These are phyloP conservation scores for Boletus vermiculosoides DNA, from an alignment of 768 basidiomycete genomes.

Conservation along the genomic window DNA sequence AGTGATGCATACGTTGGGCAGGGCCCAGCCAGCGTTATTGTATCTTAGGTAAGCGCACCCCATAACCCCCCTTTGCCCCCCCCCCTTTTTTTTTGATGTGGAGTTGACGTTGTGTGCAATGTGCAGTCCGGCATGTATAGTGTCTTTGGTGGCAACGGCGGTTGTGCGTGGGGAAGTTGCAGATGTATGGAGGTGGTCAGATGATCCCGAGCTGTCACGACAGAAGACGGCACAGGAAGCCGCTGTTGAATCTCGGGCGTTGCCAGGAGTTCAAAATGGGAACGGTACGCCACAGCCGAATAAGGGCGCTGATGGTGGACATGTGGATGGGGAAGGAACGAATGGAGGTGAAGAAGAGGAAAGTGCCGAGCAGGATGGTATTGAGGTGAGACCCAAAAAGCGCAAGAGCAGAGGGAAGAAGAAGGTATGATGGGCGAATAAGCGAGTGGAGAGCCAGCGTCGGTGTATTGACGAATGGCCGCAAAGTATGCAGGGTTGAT, in stretches of 20 bases:
- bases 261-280: slow-evolving; percentile 19
- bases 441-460: not conserved
- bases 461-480: slow-evolving; percentile 6
- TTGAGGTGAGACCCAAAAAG: slow-evolving; percentile 12
- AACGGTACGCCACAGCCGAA: slow-evolving; percentile 14
- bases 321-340: slow-evolving; percentile 1
- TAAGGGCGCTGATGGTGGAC: slow-evolving; percentile 17
- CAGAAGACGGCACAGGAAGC: slow-evolving; percentile 16
- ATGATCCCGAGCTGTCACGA: slow-evolving; percentile 41
- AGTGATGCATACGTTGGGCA: slow-evolving; percentile 76
- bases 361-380: not conserved
- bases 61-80: not conserved
- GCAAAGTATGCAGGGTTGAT: slow-evolving; percentile 11
- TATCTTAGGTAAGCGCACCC: slow-evolving; percentile 72
- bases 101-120: slow-evolving; percentile 1
- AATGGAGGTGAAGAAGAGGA: slow-evolving; percentile 15
- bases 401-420: slow-evolving; percentile 23
- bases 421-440: not conserved
- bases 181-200: slow-evolving; percentile 71
- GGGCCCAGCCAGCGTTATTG: slow-evolving; percentile 88
- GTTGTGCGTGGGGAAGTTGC: slow-evolving; percentile 63
- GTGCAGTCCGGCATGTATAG: slow-evolving; percentile 70
- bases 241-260: slow-evolving; percentile 7
- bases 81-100: too few relatives aligned
- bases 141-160: slow-evolving; percentile 63